Evolutionary conservation across 2,329 filamentous ascomycete genomes (phyloP), one percentile per base, ranked within the genome.

Genomic region (Colletotrichum agaves): DNA sequence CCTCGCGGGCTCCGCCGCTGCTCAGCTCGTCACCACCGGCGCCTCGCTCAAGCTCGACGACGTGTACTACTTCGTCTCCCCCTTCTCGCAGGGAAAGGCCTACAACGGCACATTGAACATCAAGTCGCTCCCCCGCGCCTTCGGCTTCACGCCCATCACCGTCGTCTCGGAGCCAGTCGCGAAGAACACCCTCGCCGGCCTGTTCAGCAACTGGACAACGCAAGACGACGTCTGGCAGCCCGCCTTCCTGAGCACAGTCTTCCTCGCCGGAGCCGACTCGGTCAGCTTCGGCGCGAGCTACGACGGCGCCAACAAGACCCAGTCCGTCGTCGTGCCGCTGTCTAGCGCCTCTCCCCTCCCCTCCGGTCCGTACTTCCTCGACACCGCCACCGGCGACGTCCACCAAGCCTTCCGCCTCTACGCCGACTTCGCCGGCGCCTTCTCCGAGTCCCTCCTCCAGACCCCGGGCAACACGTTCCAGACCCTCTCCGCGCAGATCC

Each of bases 351-450:
- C 61, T 44, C 23, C 61, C 41, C 69, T 78, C 19, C 74, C 77
- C 4, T 75, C 76, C 0, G 79, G 79, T 0, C 79, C 78, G 0
- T 80, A 80, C 71, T 80, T 81, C 69, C 65, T 80, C 10, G 73
- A 80, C 23, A 68, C 70, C 2, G 50, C 69, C 21, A 76, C 75
- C 1, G 78, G 78, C 0, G 65, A 71, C 2, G 63, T 79, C 39
- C 74, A 79, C 61, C 76, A 75, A 15, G 78, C 76, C 33, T 79
- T 77, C 67, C 73, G 78, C 1, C 73, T 80, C 3, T 81, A 81
- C 69, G 71, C 72, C 71, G 77, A 79, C 61, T 77, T 76, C 49
- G 73, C 75, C 4, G 74, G 75, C 4, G 70, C 77, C 8, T 80
- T 80, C 61, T 70, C 70, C 15, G 72, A 76, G 60, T 70, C 75